Evolutionary conservation across 768 basidiomycete genomes (phyloP), one percentile per base, ranked within the genome.

Genomic region (Agrocybe pediades): DNA sequence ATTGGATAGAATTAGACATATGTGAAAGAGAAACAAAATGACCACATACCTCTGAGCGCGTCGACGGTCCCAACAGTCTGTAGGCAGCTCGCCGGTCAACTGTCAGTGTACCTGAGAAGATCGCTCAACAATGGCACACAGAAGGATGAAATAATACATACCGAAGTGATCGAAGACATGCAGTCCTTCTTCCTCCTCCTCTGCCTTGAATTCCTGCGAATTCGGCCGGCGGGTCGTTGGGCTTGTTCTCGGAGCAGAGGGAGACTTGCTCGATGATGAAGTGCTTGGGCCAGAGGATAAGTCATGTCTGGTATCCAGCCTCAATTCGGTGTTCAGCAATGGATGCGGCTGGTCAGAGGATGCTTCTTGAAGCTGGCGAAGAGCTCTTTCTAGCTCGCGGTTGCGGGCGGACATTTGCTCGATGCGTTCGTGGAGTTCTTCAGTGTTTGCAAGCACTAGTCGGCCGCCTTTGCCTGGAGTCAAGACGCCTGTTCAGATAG

Each of bases 391-490:
- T 0, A 89, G 78, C 40, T 81, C 77, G 25, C 79, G 80, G 50
- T 85, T 81, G n/a, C 86, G 81, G 5, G 71, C 63, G 41, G 75
- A 70, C 41, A 87, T 72, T 0, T 66, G 62, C 33, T 85, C 86
- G 6, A 88, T 83, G 57, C 80, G 79, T 46, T 81, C 80, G 65
- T 90, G 86, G 7, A 90, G 74, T 53, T 90, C 86, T 58, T 84
- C 83, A 0, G 86, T 89, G 59, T 85, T 84, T 20, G 88, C 78
- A 21, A 90, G 77, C 23, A 88, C 71, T 51, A 86, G 71, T 21
- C 81, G 77, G 51, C 83, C 84, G n/a, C 82, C 81, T 62, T 81
- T 86, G 19, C 83, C 86, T 20, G 80, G 76, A 3, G 79, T 77
- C 55, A 83, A 70, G 8, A 77, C 77, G 17, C 82, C 84, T 86